Evolutionary conservation across 176 grass and related monocot species (phyloP).

Genomic region (Zizania latifolia): DNA sequence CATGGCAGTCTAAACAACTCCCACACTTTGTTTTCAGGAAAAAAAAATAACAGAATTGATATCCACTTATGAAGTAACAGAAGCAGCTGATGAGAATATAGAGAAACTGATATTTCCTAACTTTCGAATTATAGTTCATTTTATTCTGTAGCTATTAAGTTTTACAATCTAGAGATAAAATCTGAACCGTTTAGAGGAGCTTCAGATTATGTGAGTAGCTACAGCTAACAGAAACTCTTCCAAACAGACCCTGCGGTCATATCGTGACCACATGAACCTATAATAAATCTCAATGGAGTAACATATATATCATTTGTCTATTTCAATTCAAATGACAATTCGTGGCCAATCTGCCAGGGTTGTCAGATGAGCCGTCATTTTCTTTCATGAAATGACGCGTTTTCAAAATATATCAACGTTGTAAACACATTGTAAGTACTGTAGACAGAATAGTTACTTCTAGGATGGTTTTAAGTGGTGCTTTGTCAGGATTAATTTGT

Average conservation of each 20-base stretch:
- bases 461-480: not conserved
- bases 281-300: not conserved
- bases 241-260: too few relatives aligned
- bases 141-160: too few relatives aligned
- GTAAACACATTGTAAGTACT: not conserved
- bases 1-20: not conserved
- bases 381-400: not conserved
- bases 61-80: not conserved
- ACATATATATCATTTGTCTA: not conserved
- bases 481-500: not conserved
- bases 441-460: not conserved
- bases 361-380: not conserved
- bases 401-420: not conserved
- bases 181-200: too few relatives aligned
- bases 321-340: not conserved
- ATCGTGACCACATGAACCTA: not conserved
- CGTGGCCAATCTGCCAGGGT: not conserved
- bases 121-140: too few relatives aligned
- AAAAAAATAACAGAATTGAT: not conserved
- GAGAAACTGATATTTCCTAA: too few relatives aligned
- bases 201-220: too few relatives aligned
- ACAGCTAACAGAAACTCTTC: too few relatives aligned
- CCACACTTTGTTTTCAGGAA: not conserved
- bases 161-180: too few relatives aligned
- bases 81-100: too few relatives aligned